Evolutionary conservation across 192 early-diverging fungal genomes (phyloP).

Genomic region (Thoreauomyces humboldtii): DNA sequence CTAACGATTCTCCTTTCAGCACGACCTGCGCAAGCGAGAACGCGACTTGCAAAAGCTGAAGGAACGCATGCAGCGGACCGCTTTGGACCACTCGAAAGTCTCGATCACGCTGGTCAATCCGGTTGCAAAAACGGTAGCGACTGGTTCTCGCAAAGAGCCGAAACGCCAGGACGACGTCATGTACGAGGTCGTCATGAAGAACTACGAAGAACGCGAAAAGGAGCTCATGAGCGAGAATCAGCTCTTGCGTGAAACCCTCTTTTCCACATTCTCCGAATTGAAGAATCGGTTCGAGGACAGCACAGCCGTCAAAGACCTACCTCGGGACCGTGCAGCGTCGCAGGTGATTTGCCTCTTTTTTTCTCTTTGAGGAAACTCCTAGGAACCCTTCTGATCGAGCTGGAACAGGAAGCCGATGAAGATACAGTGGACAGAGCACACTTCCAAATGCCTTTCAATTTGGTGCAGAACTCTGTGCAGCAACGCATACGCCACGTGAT

Average conservation of each 20-base stretch:
- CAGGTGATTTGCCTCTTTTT: too few relatives aligned
- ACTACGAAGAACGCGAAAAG: conserved; percentile 46
- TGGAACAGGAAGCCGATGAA: background rate
- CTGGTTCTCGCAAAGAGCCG: background rate
- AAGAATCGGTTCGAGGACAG: conserved; percentile 16
- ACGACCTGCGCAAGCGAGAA: conserved; percentile 28
- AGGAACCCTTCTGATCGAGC: conserved; percentile 1
- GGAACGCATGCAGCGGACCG: conserved; percentile 27
- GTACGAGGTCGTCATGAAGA: conserved; percentile 33
- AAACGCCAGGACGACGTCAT: conserved; percentile 26
- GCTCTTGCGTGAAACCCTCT: conserved; percentile 33
- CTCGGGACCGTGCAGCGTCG: too few relatives aligned
- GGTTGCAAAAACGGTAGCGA: conserved; percentile 15
- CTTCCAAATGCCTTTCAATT: conserved; percentile 31
- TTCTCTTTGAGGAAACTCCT: too few relatives aligned
- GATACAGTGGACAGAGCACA: conserved; percentile 13
- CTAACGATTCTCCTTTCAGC: background rate
- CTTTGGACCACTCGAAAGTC: conserved; percentile 17
- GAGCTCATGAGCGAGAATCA: conserved; percentile 42
- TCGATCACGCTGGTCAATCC: conserved; percentile 28
- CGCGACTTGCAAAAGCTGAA: conserved; percentile 23
- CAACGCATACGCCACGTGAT: conserved; percentile 16
- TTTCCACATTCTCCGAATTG: conserved; percentile 28
- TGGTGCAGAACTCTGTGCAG: conserved; percentile 20
- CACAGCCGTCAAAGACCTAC: too few relatives aligned